Base-by-base conservation (phyloP, 768 basidiomycete species). In the Agaricus bisporus region DNA sequence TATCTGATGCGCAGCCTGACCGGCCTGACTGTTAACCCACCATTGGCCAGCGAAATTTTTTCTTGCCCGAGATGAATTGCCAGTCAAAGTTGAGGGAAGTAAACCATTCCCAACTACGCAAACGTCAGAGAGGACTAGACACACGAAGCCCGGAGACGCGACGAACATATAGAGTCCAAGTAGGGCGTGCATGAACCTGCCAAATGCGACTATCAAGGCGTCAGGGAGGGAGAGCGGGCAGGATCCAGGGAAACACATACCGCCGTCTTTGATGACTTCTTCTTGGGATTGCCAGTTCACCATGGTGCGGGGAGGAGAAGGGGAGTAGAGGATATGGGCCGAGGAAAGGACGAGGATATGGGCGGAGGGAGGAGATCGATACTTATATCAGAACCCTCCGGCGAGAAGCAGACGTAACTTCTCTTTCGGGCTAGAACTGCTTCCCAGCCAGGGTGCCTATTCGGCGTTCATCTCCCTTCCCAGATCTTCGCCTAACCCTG, bases 1-100 rank as follows among this genome's bases (percentile, higher is more conserved):
- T 25, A 29, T 41, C 41, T 32, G 17, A 22, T 32, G 26, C 6
- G 36, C n/a, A 11, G n/a, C n/a, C n/a, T n/a, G n/a, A n/a, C n/a
- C n/a, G 9, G 36, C 10, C n/a, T 15, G 32, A 18, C 41, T 37
- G 48, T 37, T 17, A 41, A 28, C 56, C 42, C 3, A 86, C 84
- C 80, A 87, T 67, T 48, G 85, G 85, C 85, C 85, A 86, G 42
- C 69, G 75, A 65, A 86, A 86, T 44, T 60, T 70, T 59, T 76
- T 79, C 66, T 75, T 76, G 41, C 83, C 73, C 11, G 74, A 68
- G 58, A 87, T 59, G 57, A 77, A 80, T 55, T 80, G 70, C 80
- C 80, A 85, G 65, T 87, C 85, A 59, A 86, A 87, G 54, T 73
- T 61, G 52, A 85, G 64, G 20, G 83, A 82, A 9, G 76, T 78